These are phyloP conservation scores for Tylopilus subfusipes DNA, from an alignment of 768 basidiomycete species.

Conservation along the genomic window DNA sequence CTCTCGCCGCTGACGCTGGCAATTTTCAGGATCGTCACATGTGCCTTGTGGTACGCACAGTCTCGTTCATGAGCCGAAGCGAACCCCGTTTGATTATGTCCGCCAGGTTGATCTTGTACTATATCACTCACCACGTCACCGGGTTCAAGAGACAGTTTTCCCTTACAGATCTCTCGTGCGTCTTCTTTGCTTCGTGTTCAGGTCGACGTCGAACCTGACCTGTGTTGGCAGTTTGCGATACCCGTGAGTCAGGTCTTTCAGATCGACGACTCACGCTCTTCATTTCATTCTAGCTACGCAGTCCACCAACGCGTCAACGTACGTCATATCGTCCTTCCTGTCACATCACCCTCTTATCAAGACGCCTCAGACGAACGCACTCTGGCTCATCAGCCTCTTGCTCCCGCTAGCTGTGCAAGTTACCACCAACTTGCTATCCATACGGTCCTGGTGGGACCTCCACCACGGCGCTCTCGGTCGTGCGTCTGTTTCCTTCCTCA, in stretches of 20 bases:
- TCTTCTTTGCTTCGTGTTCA: conserved; percentile 8
- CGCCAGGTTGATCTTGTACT: conserved; percentile 52
- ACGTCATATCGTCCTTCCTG: conserved; percentile 30
- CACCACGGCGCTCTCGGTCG: conserved; percentile 56
- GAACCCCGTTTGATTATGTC: not conserved
- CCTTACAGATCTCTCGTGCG: conserved; percentile 69
- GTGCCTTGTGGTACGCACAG: conserved; percentile 53
- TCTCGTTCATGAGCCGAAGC: not conserved
- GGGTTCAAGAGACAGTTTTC: conserved; percentile 81
- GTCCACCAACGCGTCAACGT: conserved; percentile 61
- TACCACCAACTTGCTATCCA: conserved; percentile 62
- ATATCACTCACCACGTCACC: conserved; percentile 49
- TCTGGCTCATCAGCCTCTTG: conserved; percentile 42
- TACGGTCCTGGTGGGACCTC: conserved; percentile 84
- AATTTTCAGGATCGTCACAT: conserved; percentile 57
- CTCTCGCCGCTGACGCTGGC: not conserved
- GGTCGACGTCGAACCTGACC: conserved; percentile 11
- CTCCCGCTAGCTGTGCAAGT: conserved; percentile 68
- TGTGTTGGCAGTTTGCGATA: conserved; percentile 29
- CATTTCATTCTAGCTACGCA: conserved; percentile 45
- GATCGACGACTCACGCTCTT: not conserved
- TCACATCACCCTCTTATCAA: not conserved
- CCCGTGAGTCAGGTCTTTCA: conserved; percentile 31
- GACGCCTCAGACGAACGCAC: conserved; percentile 31
- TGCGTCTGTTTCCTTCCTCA: conserved; percentile 4